Base-by-base conservation (phyloP, 306 rosid genomes). In the Inga leiocalycina region DNA sequence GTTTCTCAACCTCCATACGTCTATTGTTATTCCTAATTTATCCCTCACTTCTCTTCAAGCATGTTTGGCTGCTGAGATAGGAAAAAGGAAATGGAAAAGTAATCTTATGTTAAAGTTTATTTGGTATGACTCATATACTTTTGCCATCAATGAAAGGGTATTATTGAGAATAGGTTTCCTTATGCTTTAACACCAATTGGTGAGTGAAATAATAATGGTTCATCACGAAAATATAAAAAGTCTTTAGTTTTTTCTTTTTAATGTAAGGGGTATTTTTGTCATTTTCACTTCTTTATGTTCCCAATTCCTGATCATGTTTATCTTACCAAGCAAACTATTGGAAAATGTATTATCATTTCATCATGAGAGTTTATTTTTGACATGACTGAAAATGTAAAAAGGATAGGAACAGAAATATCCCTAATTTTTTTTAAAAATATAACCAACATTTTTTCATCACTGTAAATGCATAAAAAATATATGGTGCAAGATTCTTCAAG, bases 1-100 rank as follows among this genome's bases (percentile, higher is more conserved):
- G 45, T 59, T 79, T 57, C 76, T 65, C 37, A 9, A 59, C 22
- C 13, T 8, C 64, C 27, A 81, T 79, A 79, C 30, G 10, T 71
- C 79, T 41, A 57, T 74, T 48, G 8, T 44, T 37, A 22, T 52
- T 52, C 16, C 1, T 8, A 0, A 16, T 49, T 65, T n/a, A 57
- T 4, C 49, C 20, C 49, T 69, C 14, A 39, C 10, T 6, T 69
- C 30, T 8, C 48, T 12, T 32, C 5, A 59, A 59, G n/a, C 5
- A 4, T 15, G 66, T 59, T 59, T n/a, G 66, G 66, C 13, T n/a
- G 15, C 20, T n/a, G 4, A n/a, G 4, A n/a, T 59, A 8, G 6
- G 66, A 59, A 59, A 46, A 59, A 3, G 66, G 34, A 52, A 52
- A 16, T 17, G 64, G 64, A 59, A 22, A 59, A 22, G 66, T 3